Base-by-base conservation (phyloP, 2,329 filamentous ascomycete species). In the Talaromyces piceae region DNA sequence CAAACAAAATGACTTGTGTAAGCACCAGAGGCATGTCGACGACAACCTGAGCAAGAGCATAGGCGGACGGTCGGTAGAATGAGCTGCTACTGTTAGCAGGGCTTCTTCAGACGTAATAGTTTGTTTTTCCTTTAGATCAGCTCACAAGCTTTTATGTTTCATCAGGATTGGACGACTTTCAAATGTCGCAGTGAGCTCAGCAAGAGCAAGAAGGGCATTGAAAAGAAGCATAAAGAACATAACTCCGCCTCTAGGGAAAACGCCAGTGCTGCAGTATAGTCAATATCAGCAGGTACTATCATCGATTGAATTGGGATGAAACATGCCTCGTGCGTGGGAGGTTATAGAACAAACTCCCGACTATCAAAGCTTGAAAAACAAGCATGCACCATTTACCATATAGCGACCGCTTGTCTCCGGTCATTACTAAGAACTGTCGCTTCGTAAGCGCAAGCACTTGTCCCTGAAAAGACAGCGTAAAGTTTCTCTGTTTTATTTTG, bases 141-240 rank as follows among this genome's bases (percentile, higher is more conserved):
- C 70, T 56, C 53, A 72, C 70, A 86, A 87, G 22, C 77, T 81
- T 61, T 86, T 86, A 65, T 87, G 84, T 63, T 87, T 87, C 49
- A 85, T 68, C 33, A 88, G 66, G 51, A 88, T 85, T 0, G 82
- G 83, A 41, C 83, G 78, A 20, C 76, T 77, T 45, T 75, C 67
- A 56, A 86, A 87, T 0, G 81, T 76, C 1, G 80, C 67, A 0
- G 82, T 81, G 37, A 82, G 71, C 59, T 86, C 81, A 4, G 78
- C 77, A 44, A 84, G 63, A 3, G 82, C 80, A 27, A 84, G 71
- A 7, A 85, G 68, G 9, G 81, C 74, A 57, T 84, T 84, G 69
- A 83, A 84, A 1, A 85, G 68, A 1, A 85, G 65, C 51, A 81
- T 74, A 59, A 81, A 80, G 64, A 84, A 84, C 57, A 84, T 70